phyloP scores from a whole-genome alignment of 2,329 filamentous ascomycete genomes.

The Didymella pomorum region DNA sequence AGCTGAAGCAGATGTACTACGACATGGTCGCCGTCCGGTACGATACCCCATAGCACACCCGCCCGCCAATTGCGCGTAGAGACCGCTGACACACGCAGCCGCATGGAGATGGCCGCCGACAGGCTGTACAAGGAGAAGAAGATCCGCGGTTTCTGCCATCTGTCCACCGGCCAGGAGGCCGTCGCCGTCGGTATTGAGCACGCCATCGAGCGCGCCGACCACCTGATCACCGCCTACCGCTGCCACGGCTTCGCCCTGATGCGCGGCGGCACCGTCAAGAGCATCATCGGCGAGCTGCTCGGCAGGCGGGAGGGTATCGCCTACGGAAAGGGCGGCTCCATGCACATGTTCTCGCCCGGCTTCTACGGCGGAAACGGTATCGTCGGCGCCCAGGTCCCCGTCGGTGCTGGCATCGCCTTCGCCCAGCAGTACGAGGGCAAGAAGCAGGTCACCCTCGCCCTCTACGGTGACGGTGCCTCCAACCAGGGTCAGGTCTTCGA shows the following conservation, averaged over 20 bases:
- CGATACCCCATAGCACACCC: conserved; percentile 42
- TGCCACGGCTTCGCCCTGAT: conserved; percentile 99
- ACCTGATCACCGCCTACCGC: conserved; percentile 96
- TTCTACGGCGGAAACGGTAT: conserved; percentile 99
- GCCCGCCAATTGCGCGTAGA: background rate
- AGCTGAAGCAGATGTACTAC: conserved; percentile 98
- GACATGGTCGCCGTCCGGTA: conserved; percentile 97
- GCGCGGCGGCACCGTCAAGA: conserved; percentile 88
- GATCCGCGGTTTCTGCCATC: conserved; percentile 99
- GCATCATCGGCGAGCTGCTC: conserved; percentile 94
- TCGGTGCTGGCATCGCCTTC: conserved; percentile 95
- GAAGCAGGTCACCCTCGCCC: conserved; percentile 84
- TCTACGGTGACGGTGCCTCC: conserved; percentile 97
- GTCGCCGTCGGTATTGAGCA: conserved; percentile 97
- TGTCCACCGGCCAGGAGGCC: conserved; percentile 97
- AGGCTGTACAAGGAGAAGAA: conserved; percentile 99
- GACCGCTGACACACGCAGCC: conserved; percentile 63
- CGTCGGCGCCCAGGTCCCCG: conserved; percentile 96
- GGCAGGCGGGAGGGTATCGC: conserved; percentile 96
- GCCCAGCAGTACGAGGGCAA: conserved; percentile 92
- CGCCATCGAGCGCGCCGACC: conserved; percentile 88
- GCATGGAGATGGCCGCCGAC: conserved; percentile 99
- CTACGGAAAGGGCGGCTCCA: conserved; percentile 98
- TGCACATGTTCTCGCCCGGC: conserved; percentile 99
- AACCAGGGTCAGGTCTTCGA: conserved; percentile 99